phyloP scores from a whole-genome alignment of 805 yeast genomes.

The Starmerella apicola region DNA sequence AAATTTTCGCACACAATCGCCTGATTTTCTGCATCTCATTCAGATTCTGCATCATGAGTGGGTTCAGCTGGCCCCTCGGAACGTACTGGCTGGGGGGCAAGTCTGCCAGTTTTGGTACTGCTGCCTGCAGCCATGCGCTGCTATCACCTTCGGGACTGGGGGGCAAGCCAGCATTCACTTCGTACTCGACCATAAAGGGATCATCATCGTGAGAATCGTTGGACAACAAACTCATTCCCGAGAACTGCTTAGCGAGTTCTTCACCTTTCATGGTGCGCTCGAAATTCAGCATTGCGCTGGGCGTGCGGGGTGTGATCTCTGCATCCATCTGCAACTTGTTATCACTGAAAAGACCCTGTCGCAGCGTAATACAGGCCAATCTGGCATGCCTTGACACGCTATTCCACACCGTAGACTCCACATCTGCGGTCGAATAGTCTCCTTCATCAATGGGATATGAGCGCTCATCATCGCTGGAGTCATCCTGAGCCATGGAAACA shows the following conservation, averaged over 20 bases:
- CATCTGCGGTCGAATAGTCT: constrained; percentile 21
- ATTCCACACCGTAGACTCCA: constrained; percentile 47
- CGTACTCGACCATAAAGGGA: constrained; percentile 54
- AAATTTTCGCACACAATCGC: constrained; percentile 75
- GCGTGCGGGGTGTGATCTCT: constrained; percentile 54
- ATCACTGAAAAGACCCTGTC: constrained; percentile 55
- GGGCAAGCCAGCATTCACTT: constrained; percentile 70
- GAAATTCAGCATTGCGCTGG: constrained; percentile 53
- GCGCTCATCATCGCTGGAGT: background rate
- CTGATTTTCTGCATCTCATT: constrained; percentile 77
- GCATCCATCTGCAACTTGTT: constrained; percentile 50
- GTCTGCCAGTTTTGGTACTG: constrained; percentile 27
- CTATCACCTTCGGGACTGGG: constrained; percentile 30
- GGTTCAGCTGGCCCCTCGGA: constrained; percentile 42
- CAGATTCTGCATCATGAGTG: constrained; percentile 52
- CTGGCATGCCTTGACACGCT: constrained; percentile 62
- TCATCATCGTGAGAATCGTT: constrained; percentile 25
- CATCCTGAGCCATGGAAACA: background rate
- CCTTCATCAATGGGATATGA: no score
- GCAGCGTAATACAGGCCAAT: constrained; percentile 56
- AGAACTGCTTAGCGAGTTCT: constrained; percentile 18
- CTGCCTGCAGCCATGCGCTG: constrained; percentile 12
- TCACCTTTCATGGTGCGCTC: constrained; percentile 24
- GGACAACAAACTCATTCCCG: constrained; percentile 5
- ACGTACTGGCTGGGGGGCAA: constrained; percentile 31